These are phyloP conservation scores for Abrus pulchellus DNA, from an alignment of 306 rosid species.

Conservation along the genomic window DNA sequence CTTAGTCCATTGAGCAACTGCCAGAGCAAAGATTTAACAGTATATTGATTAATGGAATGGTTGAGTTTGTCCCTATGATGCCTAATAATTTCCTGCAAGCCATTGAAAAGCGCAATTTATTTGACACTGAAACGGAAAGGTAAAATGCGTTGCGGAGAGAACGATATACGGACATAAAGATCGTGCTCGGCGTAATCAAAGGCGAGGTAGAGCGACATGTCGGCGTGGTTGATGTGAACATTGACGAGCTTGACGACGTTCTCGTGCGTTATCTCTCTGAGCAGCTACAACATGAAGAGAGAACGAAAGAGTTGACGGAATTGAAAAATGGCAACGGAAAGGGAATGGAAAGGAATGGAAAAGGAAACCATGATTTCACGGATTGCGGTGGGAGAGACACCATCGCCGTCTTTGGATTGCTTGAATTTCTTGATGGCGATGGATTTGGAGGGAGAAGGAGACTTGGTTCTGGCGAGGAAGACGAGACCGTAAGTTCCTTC, in stretches of 20 bases:
- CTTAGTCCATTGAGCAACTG: conserved; percentile 88
- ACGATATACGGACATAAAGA: conserved; percentile 70
- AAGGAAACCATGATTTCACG: conserved; percentile 80
- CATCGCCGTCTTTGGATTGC: conserved; percentile 89
- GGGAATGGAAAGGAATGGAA: background rate
- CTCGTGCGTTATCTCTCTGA: conserved; percentile 83
- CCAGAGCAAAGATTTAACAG: conserved; percentile 83
- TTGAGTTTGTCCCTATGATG: conserved; percentile 89
- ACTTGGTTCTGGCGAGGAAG: conserved; percentile 72
- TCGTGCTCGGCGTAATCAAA: conserved; percentile 93
- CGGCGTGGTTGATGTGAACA: conserved; percentile 85
- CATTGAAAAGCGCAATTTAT: background rate
- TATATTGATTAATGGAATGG: conserved; percentile 70
- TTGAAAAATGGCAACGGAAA: background rate
- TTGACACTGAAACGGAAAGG: background rate
- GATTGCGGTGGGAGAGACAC: conserved; percentile 90
- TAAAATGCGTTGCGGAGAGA: background rate
- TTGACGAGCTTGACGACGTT: conserved; percentile 89
- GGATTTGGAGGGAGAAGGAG: conserved; percentile 58
- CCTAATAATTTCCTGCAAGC: conserved; percentile 78
- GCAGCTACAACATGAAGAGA: conserved; percentile 54
- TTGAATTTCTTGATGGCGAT: conserved; percentile 88
- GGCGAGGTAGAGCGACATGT: conserved; percentile 89
- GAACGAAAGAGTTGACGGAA: background rate
- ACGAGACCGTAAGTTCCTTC: conserved; percentile 93